A percentile compares a stretch with the other conserved stretches of the same genome.
These are phyloP conservation scores for Candida vartiovaarae DNA, from an alignment of 805 yeast species.

Conservation along the genomic window DNA sequence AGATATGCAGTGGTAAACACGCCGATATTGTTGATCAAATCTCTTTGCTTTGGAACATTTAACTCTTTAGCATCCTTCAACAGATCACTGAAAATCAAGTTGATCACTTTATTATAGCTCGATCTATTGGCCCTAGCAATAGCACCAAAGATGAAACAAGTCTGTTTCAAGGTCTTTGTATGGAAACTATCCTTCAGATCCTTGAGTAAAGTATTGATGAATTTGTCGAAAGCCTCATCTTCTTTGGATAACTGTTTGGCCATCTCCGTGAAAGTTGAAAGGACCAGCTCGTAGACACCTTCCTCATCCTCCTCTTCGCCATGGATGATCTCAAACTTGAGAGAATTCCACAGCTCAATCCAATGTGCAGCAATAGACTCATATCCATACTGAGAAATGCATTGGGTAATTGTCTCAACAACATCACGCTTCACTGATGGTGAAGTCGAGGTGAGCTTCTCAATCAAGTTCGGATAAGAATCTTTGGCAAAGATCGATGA, in stretches of 20 bases:
- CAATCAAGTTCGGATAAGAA: slow-evolving; percentile 68
- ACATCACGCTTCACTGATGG: slow-evolving; percentile 70
- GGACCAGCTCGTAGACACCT: slow-evolving; percentile 35
- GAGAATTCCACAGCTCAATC: slow-evolving; percentile 76
- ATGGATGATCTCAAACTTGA: slow-evolving; percentile 85
- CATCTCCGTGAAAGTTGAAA: slow-evolving; percentile 39
- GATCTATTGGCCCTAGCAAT: slow-evolving; percentile 40
- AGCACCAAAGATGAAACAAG: slow-evolving; percentile 52
- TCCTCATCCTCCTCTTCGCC: slow-evolving; percentile 46
- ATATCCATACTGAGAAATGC: slow-evolving; percentile 45
- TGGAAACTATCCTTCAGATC: slow-evolving; percentile 50
- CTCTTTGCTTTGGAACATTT: slow-evolving; percentile 51
- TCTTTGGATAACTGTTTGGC: slow-evolving; percentile 28
- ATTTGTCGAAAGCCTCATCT: slow-evolving; percentile 30
- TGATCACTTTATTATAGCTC: slow-evolving; percentile 43
- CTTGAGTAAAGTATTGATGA: slow-evolving; percentile 33
- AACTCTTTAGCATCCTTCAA: slow-evolving; percentile 30
- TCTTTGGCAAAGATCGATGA: slow-evolving; percentile 61
- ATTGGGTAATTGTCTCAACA: slow-evolving; percentile 49
- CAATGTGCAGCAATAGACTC: slow-evolving; percentile 52
- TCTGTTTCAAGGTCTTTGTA: slow-evolving; percentile 50
- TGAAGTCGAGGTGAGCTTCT: slow-evolving; percentile 72
- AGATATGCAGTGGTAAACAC: slow-evolving; percentile 46
- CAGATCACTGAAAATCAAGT: slow-evolving; percentile 38
- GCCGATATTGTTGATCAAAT: slow-evolving; percentile 52